phyloP scores from a whole-genome alignment of 257 asterid genomes.

The Jaltomata sinuosa region DNA sequence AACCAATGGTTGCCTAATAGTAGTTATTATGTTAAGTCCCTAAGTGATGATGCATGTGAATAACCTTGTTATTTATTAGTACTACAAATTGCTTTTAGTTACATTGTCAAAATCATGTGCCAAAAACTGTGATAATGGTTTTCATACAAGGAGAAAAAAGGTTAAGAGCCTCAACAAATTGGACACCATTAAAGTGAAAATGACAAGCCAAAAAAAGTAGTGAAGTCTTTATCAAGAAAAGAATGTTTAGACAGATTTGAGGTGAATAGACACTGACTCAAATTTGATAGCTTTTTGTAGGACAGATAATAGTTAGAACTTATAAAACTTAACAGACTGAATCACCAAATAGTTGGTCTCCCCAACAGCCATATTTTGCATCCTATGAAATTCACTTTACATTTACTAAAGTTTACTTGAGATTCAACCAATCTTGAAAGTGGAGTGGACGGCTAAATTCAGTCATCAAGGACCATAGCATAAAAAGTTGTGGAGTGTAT shows the following conservation, averaged over 20 bases:
- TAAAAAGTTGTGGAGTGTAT: not conserved
- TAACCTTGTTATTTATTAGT: not conserved
- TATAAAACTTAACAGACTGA: not conserved
- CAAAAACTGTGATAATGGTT: not conserved
- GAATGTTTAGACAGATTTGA: not conserved
- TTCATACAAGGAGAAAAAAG: not conserved
- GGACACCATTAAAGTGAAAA: not conserved
- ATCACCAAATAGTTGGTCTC: not conserved
- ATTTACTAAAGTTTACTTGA: not conserved
- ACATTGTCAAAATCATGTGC: not conserved
- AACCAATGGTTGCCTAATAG: not conserved
- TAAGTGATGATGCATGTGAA: not conserved
- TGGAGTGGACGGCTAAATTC: not conserved
- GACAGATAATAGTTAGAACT: not conserved
- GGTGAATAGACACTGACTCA: not conserved
- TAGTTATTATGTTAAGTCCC: not conserved
- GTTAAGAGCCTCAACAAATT: not conserved
- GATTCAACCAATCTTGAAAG: not conserved
- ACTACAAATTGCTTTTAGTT: not conserved
- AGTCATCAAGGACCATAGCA: not conserved
- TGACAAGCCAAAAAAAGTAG: not conserved
- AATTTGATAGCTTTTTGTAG: not conserved
- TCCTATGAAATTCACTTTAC: not conserved
- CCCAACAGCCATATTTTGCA: not conserved
- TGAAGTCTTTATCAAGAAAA: not conserved